Base-by-base conservation (phyloP, 2,329 filamentous ascomycete species). In the Diplodia scrobiculata region DNA sequence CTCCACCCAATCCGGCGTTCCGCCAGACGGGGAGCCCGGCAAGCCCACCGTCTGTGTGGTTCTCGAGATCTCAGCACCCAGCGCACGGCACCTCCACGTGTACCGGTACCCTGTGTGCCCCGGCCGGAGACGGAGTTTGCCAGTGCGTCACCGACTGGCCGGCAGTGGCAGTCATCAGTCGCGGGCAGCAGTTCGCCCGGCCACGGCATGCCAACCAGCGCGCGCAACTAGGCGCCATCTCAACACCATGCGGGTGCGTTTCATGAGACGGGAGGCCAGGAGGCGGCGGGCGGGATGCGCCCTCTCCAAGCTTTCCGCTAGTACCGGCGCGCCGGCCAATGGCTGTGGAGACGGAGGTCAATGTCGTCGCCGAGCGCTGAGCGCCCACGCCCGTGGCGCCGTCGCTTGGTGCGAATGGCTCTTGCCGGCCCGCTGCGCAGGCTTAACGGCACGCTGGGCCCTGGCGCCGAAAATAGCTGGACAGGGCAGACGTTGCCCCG, bases 201-300 rank as follows among this genome's bases (percentile, higher is more conserved):
- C 25, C 9, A 10, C 9, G 2, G 2, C 3, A 13, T 25, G 32
- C n/a, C 41, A 14, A 34, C 29, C 52, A 34, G 11, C 32, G 27
- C 52, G 32, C n/a, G 21, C 25, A 34, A 25, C 38, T 32, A 59
- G 38, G 38, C 45, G 14, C 55, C 14, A 25, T 29, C 25, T 62
- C 58, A 62, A 62, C 58, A 62, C 58, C 58, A 62, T n/a, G 58
- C 58, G 41, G 27, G 36, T 25, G 45, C 41, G 58, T 62, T 62
- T 62, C 58, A 62, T 62, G 58, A 62, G 58, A 62, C 58, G 58
- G 54, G 34, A 47, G 13, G 19, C 41, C 45, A 50, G 41, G 58
- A 34, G 58, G 45, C 58, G 58, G 45, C 41, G 19, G 58, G 34
- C 58, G 58, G 58, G 58, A 62, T 50, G 55, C 19, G 27, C 38